Evolutionary conservation across 164 flowering plant genomes (phyloP), one percentile per base, ranked within the genome.

Genomic region (Dillenia turbinata): DNA sequence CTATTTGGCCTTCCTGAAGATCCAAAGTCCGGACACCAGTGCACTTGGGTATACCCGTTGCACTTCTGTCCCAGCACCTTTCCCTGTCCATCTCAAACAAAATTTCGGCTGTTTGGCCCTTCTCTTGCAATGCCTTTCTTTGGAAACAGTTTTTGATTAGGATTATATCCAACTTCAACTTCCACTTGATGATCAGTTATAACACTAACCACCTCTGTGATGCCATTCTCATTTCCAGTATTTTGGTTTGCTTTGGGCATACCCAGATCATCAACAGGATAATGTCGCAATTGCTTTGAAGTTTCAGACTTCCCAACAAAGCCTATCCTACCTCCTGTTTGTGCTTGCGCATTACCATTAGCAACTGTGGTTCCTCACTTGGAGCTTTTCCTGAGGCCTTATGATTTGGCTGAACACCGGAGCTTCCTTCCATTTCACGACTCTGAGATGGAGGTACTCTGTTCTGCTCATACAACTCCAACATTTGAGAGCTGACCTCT

Each of bases 401-500:
- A 63, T 82, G 81, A 71, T 60, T 65, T 26, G 73, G 49, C 11
- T 79, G 88, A 64, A 74, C 40, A 33, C 40, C 40, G 5, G 40
- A 33, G 40, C 40, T 85, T 56, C 85, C 92, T 65, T 89, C 98
- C 8, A 75, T 73, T 78, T 89, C 99, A 79, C 90, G 85, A 44
- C 82, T 83, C 64, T 81, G 90, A 51, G 96, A 77, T 61, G 79
- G 76, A 2, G 84, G 92, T 16, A 81, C 70, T 66, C 86, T 72
- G 73, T 92, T 92, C 72, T 95, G 99, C 70, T 95, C 99, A 70
- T 95, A 95, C 15, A 92, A 65, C 69, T 89, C 99, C 78, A 95
- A 63, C 97, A 95, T 92, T 73, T 95, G 99, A 76, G 92, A 89
- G 87, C 97, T 95, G 45, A 95, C 96, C 82, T 92, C 99, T 95